Evolutionary conservation across 768 basidiomycete species (phyloP).

Genomic region (Trametes elegans): DNA sequence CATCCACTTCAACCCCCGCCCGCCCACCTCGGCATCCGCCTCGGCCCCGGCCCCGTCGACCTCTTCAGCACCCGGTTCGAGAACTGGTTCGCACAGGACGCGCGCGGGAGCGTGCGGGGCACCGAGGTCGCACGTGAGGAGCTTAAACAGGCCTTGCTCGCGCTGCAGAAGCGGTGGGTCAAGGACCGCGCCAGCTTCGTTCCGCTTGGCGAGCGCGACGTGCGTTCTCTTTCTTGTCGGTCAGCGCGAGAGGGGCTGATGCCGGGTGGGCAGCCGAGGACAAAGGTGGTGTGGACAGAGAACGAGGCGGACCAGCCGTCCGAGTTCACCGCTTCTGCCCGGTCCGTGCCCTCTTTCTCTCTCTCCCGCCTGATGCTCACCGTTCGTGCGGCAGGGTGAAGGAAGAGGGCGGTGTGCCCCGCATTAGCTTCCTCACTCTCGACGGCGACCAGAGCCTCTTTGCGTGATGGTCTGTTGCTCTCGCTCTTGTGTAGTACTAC

Average conservation of each 20-base stretch:
- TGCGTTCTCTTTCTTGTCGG: background rate
- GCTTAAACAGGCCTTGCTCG: constrained; percentile 27
- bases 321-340: constrained; percentile 23
- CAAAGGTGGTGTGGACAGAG: constrained; percentile 22
- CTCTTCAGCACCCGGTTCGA: constrained; percentile 31
- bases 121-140: constrained; percentile 26
- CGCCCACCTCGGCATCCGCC: constrained; percentile 12
- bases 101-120: constrained; percentile 23
- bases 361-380: too few relatives aligned
- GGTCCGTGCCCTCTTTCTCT: constrained; percentile 11
- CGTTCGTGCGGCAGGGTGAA: constrained; percentile 8
- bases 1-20: constrained; percentile 29
- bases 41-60: constrained; percentile 32
- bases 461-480: background rate
- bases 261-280: constrained; percentile 12
- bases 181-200: constrained; percentile 18
- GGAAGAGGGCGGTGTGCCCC: constrained; percentile 21
- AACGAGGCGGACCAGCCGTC: constrained; percentile 8
- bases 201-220: constrained; percentile 4
- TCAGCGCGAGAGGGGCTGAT: background rate
- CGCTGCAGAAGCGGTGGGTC: constrained; percentile 29
- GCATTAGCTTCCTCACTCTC: constrained; percentile 22
- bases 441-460: constrained; percentile 24
- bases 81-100: constrained; percentile 28
- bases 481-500: background rate